phyloP scores from a whole-genome alignment of 306 rosid species.

The Oxytropis ochrocephala region DNA sequence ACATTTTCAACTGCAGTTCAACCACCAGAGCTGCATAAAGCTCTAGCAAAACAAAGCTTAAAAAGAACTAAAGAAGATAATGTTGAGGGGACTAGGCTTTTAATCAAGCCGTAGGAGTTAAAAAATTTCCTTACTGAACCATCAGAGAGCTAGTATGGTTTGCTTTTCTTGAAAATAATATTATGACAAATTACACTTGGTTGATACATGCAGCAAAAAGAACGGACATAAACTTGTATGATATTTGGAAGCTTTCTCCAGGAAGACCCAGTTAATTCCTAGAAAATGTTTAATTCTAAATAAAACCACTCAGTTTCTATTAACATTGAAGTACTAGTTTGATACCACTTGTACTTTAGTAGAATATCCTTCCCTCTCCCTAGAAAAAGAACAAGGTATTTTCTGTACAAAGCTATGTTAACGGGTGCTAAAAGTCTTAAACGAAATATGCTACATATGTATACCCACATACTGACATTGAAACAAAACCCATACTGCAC shows the following conservation, averaged over 20 bases:
- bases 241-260: background rate
- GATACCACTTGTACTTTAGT: background rate
- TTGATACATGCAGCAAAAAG: background rate
- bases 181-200: background rate
- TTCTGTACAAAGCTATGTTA: background rate
- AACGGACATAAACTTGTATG: background rate
- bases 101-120: background rate
- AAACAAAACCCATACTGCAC: background rate
- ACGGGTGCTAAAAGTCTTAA: background rate
- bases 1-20: background rate
- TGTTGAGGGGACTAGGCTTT: background rate
- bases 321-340: slow-evolving; percentile 5
- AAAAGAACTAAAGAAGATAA: slow-evolving; percentile 1
- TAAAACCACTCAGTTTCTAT: background rate
- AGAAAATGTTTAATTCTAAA: background rate
- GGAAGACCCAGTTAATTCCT: background rate
- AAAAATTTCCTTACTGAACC: background rate
- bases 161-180: slow-evolving; percentile 1
- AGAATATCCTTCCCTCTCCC: background rate
- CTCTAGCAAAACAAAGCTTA: background rate
- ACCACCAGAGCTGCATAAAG: background rate
- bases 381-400: background rate
- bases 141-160: background rate
- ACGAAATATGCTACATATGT: background rate
- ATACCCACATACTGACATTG: background rate